Evolutionary conservation across 768 basidiomycete genomes (phyloP).

Genomic region (Suillus hirtellus): DNA sequence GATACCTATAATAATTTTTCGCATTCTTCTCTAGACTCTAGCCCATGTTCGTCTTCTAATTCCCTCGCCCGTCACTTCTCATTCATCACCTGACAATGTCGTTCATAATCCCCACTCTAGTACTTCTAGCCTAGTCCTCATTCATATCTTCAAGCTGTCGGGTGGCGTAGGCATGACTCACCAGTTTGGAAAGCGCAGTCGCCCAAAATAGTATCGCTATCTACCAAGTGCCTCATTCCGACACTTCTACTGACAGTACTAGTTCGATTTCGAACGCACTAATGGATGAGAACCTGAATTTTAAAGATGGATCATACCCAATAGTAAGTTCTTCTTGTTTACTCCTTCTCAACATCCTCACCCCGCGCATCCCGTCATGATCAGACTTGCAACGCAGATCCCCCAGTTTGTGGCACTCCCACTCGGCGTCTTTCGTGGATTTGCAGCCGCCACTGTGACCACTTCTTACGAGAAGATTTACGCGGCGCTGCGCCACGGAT

Average conservation of each 20-base stretch:
- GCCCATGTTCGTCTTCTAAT: not conserved
- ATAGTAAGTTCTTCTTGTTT: not conserved
- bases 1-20: not conserved
- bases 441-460: not conserved
- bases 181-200: not conserved
- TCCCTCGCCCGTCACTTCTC: not conserved
- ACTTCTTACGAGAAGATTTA: not conserved
- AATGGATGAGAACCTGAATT: not conserved
- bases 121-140: not conserved
- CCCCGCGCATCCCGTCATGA: not conserved
- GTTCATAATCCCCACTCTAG: not conserved
- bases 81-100: not conserved
- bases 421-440: not conserved
- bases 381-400: not conserved
- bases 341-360: not conserved
- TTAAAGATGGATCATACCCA: not conserved
- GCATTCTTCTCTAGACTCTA: not conserved
- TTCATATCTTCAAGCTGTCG: not conserved
- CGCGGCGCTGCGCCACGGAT: not conserved
- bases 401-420: not conserved
- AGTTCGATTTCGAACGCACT: not conserved
- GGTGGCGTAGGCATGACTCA: not conserved
- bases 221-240: not conserved
- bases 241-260: not conserved
- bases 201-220: not conserved